phyloP scores from a whole-genome alignment of 805 yeast genomes.

The Barnettozyma botsteinii region DNA sequence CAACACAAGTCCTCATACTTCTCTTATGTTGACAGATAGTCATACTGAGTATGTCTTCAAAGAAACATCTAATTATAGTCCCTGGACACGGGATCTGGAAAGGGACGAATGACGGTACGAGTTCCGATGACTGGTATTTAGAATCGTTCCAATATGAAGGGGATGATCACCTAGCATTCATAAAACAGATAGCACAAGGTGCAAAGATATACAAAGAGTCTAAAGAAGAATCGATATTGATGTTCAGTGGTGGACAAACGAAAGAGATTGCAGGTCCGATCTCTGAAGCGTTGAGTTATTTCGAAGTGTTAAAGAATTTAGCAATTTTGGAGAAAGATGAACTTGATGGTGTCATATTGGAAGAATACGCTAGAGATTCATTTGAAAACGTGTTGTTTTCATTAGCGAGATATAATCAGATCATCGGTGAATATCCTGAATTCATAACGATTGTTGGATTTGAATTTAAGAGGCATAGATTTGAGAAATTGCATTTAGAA shows the following conservation, averaged over 20 bases:
- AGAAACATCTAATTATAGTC: conserved; percentile 35
- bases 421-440: conserved; percentile 42
- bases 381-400: conserved; percentile 70
- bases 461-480: conserved; percentile 63
- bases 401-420: conserved; percentile 45
- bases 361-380: conserved; percentile 75
- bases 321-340: conserved; percentile 9
- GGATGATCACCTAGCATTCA: conserved; percentile 59
- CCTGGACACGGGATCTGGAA: conserved; percentile 68
- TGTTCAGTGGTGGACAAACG: conserved; percentile 68
- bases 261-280: conserved; percentile 46
- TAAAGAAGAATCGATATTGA: conserved; percentile 30
- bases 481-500: conserved; percentile 44
- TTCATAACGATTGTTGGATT: conserved; percentile 60
- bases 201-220: conserved; percentile 29
- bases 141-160: conserved; percentile 68
- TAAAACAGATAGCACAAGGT: conserved; percentile 50
- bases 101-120: conserved; percentile 39
- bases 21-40: no score
- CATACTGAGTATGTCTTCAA: neutral
- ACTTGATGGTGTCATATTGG: conserved; percentile 39
- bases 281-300: conserved; percentile 60
- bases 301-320: conserved; percentile 35
- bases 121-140: conserved; percentile 54
- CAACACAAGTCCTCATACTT: no score